These are phyloP conservation scores for Brassica balearica DNA, from an alignment of 441 rosid genomes.

Conservation along the genomic window DNA sequence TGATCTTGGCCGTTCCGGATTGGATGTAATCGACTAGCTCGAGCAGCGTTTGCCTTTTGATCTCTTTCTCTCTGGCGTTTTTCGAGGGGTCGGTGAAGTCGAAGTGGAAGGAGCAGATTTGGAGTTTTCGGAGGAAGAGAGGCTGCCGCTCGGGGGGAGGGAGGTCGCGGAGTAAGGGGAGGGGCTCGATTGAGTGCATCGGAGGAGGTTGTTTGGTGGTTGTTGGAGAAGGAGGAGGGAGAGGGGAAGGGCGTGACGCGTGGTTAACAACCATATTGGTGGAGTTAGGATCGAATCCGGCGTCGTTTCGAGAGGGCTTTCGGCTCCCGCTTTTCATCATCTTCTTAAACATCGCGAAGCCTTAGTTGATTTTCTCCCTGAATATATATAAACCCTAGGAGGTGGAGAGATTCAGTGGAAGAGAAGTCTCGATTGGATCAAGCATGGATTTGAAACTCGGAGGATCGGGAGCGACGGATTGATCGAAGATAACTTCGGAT, in stretches of 20 bases:
- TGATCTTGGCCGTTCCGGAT: conserved; percentile 55
- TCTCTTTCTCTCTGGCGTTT: conserved; percentile 79
- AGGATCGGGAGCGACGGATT: conserved; percentile 29
- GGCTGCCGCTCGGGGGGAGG: conserved; percentile 65
- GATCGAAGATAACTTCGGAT: conserved; percentile 33
- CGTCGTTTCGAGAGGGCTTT: conserved; percentile 76
- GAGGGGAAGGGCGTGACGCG: conserved; percentile 1
- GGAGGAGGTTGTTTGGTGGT: conserved; percentile 50
- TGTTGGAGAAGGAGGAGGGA: conserved; percentile 15
- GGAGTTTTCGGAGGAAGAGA: conserved; percentile 73
- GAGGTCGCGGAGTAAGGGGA: conserved; percentile 75
- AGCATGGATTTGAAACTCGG: conserved; percentile 35
- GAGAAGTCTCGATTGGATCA: conserved; percentile 41
- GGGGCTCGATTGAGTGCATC: conserved; percentile 66
- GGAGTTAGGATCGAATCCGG: conserved; percentile 49
- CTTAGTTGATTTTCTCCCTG: no score
- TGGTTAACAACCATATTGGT: conserved; percentile 71
- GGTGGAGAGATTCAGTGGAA: not conserved
- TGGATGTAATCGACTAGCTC: conserved; percentile 86
- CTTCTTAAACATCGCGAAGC: conserved; percentile 57
- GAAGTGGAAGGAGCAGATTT: conserved; percentile 76
- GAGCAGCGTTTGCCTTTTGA: conserved; percentile 78
- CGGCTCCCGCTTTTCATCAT: conserved; percentile 75
- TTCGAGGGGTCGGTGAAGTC: conserved; percentile 69
- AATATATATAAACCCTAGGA: conserved; percentile 33